Percentiles rank a stretch among this genome's conserved stretches.
Conservation (phyloP, 257 asterid species). For the Solanum boliviense region DNA sequence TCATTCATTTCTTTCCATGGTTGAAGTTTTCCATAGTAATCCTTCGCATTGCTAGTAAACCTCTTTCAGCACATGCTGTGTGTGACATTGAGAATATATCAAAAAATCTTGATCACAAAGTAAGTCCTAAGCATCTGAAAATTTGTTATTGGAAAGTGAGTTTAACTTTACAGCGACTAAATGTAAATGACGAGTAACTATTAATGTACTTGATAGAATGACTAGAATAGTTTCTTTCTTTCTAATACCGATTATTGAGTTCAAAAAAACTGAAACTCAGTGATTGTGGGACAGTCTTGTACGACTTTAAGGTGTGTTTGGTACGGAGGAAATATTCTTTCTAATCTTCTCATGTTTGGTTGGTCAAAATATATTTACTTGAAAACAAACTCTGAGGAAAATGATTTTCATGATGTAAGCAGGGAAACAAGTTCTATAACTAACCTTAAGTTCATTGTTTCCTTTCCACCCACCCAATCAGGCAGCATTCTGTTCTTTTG, state of each 20-base stretch:
- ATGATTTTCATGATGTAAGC: neutral
- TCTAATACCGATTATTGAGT: neutral
- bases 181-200: neutral
- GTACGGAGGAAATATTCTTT: neutral
- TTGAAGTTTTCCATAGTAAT: neutral
- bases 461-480: neutral
- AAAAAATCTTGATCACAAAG: neutral
- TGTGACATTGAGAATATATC: neutral
- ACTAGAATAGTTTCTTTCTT: neutral
- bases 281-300: neutral
- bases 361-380: too few relatives aligned
- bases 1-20: neutral
- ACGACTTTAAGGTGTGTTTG: neutral
- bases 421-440: too few relatives aligned
- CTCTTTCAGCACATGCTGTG: neutral
- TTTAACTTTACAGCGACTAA: neutral
- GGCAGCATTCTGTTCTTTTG: too few relatives aligned
- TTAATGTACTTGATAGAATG: neutral
- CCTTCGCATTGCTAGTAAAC: neutral
- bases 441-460: too few relatives aligned
- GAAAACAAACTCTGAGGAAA: neutral
- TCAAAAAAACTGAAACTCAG: too few relatives aligned
- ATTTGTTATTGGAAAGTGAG: neutral
- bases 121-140: neutral
- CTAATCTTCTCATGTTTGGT: neutral